phyloP scores from a whole-genome alignment of 2,329 filamentous ascomycete species.

The Lasiodiplodia citricola region DNA sequence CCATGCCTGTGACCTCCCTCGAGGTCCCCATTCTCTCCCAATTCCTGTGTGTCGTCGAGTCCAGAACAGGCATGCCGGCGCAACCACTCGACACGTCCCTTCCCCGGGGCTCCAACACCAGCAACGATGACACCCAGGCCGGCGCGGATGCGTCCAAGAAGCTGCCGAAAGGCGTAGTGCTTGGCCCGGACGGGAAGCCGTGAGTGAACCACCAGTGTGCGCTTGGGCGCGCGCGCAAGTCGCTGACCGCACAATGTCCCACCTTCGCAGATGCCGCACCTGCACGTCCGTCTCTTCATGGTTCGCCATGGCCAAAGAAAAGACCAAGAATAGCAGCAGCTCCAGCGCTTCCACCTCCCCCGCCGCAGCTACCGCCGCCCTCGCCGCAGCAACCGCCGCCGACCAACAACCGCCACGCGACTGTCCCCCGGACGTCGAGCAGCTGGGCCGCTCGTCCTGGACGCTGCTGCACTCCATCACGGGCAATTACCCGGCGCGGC shows the following conservation, averaged over 20 bases:
- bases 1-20: conserved; percentile 42
- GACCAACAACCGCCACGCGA: conserved; percentile 58
- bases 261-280: conserved; percentile 65
- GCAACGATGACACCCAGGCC: conserved; percentile 25
- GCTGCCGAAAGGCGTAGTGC: conserved; percentile 72
- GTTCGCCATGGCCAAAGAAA: conserved; percentile 62
- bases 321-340: conserved; percentile 48
- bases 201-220: conserved; percentile 51
- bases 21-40: conserved; percentile 45
- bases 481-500: conserved; percentile 77
- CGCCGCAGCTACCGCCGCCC: conserved; percentile 30
- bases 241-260: conserved; percentile 5
- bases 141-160: conserved; percentile 51
- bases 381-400: conserved; percentile 33
- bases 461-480: conserved; percentile 91
- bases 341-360: conserved; percentile 35
- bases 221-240: background rate
- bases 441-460: conserved; percentile 87
- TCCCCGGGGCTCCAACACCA: conserved; percentile 28
- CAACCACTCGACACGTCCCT: conserved; percentile 41
- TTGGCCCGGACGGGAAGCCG: conserved; percentile 86
- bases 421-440: conserved; percentile 89
- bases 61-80: conserved; percentile 43
- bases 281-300: conserved; percentile 69
- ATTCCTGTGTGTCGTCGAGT: conserved; percentile 46